phyloP scores from a whole-genome alignment of 2,329 filamentous ascomycete genomes.

The Aureobasidium uvarum region DNA sequence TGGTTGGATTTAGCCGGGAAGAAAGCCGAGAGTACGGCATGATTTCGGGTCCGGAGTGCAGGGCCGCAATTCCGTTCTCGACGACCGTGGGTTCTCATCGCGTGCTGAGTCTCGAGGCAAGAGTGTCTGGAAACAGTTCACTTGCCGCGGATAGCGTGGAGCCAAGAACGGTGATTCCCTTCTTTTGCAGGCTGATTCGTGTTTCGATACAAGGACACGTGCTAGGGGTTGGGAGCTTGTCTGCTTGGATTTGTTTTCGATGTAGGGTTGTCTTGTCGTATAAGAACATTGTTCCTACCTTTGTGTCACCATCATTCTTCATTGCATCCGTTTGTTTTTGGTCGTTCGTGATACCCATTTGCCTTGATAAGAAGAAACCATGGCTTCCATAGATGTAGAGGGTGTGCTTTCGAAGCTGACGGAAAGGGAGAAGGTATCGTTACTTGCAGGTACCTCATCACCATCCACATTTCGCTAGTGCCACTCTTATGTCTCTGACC shows the following conservation, averaged over 20 bases:
- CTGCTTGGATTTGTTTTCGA: not conserved
- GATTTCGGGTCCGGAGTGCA: not conserved
- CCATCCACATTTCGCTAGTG: not conserved
- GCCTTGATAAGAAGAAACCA: not conserved
- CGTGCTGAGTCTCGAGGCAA: not conserved
- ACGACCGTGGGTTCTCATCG: not conserved
- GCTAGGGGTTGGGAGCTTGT: not conserved
- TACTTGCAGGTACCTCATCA: slow-evolving; percentile 33
- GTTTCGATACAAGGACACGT: slow-evolving; percentile 5
- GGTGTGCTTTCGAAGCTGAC: slow-evolving; percentile 36
- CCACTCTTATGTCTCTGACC: not conserved
- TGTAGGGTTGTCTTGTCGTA: not conserved
- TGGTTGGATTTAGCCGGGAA: slow-evolving; percentile 8
- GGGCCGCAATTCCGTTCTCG: slow-evolving; percentile 4
- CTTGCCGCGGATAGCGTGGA: slow-evolving; percentile 1
- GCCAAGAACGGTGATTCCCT: not conserved
- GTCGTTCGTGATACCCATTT: not conserved
- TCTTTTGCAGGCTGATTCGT: not conserved
- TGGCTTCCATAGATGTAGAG: slow-evolving; percentile 33
- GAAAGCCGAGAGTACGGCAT: not conserved
- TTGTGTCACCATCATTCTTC: not conserved
- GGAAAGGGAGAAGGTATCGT: slow-evolving; percentile 36
- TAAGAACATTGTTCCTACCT: slow-evolving; percentile 12
- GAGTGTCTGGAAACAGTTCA: not conserved
- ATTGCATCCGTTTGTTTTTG: not conserved